Conservation (phyloP, 2,329 filamentous ascomycete species). For the Xylariaceae sp. region DNA sequence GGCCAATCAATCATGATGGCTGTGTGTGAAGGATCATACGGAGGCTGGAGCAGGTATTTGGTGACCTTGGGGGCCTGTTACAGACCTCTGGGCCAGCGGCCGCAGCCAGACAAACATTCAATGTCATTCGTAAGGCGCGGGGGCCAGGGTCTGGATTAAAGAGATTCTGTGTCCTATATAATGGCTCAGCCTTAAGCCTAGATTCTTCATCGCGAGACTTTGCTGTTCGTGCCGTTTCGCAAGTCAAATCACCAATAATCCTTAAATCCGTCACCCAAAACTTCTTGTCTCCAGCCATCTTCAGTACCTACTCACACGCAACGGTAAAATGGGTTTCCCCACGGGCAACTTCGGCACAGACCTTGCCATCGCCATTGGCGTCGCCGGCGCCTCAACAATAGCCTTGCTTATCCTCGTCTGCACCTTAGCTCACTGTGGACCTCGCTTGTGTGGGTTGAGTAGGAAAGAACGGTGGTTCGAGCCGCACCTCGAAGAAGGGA, state of each 20-base stretch:
- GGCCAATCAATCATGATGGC: too few species aligned
- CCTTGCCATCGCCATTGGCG: conserved; percentile 30
- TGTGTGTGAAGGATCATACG: too few species aligned
- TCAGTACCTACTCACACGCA: neutral
- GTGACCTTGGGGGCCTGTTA: too few species aligned
- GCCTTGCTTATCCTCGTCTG: conserved; percentile 33
- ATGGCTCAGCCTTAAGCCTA: neutral
- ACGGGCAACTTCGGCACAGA: conserved; percentile 27
- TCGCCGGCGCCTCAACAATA: conserved; percentile 30
- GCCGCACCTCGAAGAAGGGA: conserved; percentile 28
- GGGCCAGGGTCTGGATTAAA: too few species aligned
- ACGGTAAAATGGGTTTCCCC: conserved; percentile 21
- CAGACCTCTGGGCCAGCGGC: neutral
- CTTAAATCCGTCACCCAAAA: neutral
- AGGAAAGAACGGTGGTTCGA: conserved; percentile 33
- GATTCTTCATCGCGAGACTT: neutral
- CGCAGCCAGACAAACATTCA: neutral
- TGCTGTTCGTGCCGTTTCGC: neutral
- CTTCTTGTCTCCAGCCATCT: neutral
- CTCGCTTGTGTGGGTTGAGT: conserved; percentile 29
- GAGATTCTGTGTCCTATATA: conserved; percentile 3
- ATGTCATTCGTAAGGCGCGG: too few species aligned
- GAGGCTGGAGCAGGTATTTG: too few species aligned
- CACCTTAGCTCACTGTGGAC: conserved; percentile 35
- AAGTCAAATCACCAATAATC: neutral